Conservation (phyloP, 2,329 filamentous ascomycete genomes). For the Paracoccidioides lutzii region DNA sequence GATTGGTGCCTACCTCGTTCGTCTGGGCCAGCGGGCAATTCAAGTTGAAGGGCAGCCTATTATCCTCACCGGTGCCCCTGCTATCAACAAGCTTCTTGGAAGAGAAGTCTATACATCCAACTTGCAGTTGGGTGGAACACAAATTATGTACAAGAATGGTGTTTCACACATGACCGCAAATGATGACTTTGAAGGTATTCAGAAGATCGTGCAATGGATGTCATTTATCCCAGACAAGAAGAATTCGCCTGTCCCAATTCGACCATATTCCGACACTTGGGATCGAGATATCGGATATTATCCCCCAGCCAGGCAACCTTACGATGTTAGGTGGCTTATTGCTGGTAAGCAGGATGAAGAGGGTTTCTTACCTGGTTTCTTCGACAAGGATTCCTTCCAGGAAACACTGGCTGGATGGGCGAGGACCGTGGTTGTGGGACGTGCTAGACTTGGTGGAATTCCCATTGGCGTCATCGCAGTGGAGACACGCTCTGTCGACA, state of each 20-base stretch:
- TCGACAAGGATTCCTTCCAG: constrained; percentile 93
- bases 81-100: constrained; percentile 94
- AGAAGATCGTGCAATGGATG: constrained; percentile 97
- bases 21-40: constrained; percentile 93
- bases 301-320: constrained; percentile 67
- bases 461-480: constrained; percentile 97
- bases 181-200: constrained; percentile 95
- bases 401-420: constrained; percentile 96
- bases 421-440: constrained; percentile 88
- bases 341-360: constrained; percentile 65
- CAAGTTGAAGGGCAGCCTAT: constrained; percentile 98
- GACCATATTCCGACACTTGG: constrained; percentile 73
- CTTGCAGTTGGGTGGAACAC: constrained; percentile 97
- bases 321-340: constrained; percentile 92
- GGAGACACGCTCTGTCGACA: constrained; percentile 91
- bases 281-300: constrained; percentile 80
- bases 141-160: constrained; percentile 99
- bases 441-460: constrained; percentile 90
- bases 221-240: constrained; percentile 95
- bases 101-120: constrained; percentile 99
- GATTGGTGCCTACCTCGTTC: constrained; percentile 98
- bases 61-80: constrained; percentile 92
- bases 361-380: constrained; percentile 79
- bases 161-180: constrained; percentile 97
- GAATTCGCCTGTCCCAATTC: constrained; percentile 83